These are phyloP conservation scores for Periconia digitata DNA, from an alignment of 2,329 filamentous ascomycete species.

Conservation along the genomic window DNA sequence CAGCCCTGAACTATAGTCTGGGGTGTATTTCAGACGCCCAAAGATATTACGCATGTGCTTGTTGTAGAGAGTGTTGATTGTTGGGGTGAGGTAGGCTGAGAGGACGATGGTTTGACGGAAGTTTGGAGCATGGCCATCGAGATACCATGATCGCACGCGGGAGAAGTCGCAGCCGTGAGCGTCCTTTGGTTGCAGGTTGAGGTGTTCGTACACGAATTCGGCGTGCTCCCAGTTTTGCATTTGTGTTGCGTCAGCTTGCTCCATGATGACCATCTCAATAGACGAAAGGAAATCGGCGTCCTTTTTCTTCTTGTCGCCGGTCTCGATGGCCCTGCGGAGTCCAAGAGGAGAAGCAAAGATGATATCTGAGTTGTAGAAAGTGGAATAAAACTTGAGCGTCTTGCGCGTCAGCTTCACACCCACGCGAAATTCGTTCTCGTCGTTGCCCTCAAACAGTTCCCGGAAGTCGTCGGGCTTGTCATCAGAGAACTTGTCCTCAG, in stretches of 20 bases:
- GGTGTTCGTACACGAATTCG: slow-evolving; percentile 84
- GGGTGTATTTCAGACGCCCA: slow-evolving; percentile 74
- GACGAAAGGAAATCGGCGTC: slow-evolving; percentile 93
- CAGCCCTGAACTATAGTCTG: slow-evolving; percentile 69
- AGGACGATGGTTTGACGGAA: slow-evolving; percentile 85
- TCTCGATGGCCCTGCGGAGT: slow-evolving; percentile 85
- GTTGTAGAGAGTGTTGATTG: slow-evolving; percentile 78
- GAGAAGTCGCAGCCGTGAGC: slow-evolving; percentile 92
- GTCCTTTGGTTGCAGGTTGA: slow-evolving; percentile 88
- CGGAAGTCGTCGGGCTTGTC: slow-evolving; percentile 84
- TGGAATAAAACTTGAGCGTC: slow-evolving; percentile 89
- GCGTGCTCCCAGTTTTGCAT: slow-evolving; percentile 99
- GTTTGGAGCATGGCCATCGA: slow-evolving; percentile 79
- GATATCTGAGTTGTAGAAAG: slow-evolving; percentile 96
- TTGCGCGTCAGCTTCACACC: slow-evolving; percentile 98
- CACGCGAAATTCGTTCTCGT: slow-evolving; percentile 94
- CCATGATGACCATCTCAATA: slow-evolving; percentile 85
- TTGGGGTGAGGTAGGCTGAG: slow-evolving; percentile 82
- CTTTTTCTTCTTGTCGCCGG: slow-evolving; percentile 64
- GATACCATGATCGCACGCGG: slow-evolving; percentile 85
- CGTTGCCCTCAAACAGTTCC: slow-evolving; percentile 89
- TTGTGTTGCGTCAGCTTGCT: slow-evolving; percentile 88
- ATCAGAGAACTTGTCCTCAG: slow-evolving; percentile 67
- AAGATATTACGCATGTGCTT: slow-evolving; percentile 76
- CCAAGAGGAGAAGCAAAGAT: slow-evolving; percentile 89